Evolutionary conservation across 192 early-diverging fungal genomes (phyloP).

Genomic region (Coemansia sp.): DNA sequence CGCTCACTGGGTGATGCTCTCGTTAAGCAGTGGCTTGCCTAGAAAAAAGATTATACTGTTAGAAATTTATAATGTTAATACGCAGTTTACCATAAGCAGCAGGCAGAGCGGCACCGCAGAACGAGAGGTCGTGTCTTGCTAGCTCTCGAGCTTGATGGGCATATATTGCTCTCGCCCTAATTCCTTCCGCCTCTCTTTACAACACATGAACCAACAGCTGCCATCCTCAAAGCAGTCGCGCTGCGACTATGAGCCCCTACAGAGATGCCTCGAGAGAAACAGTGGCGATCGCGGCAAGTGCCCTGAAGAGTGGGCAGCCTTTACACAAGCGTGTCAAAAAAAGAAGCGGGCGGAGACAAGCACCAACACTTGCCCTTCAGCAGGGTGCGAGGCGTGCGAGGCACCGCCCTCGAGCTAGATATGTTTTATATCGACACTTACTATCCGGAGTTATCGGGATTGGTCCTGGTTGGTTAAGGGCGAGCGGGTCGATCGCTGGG

Average conservation of each 20-base stretch:
- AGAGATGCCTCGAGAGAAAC: conserved; percentile 60
- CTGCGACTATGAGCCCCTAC: conserved; percentile 63
- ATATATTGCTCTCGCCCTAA: background rate
- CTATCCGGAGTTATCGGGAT: too few relatives aligned
- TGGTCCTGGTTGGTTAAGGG: background rate
- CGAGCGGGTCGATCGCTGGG: background rate
- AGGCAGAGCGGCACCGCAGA: background rate
- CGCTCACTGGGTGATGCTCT: conserved; percentile 24
- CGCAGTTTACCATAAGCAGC: background rate
- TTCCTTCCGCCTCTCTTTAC: background rate
- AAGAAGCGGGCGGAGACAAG: conserved; percentile 42
- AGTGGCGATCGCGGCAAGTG: conserved; percentile 64
- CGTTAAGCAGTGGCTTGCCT: conserved; percentile 19
- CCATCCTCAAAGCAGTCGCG: conserved; percentile 8
- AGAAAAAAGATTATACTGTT: background rate
- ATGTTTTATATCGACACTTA: too few relatives aligned
- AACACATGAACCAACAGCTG: background rate
- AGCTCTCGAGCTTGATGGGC: background rate
- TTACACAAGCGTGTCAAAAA: conserved; percentile 58
- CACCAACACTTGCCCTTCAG: background rate
- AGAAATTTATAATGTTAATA: background rate
- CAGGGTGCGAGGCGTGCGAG: conserved; percentile 29
- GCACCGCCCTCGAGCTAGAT: background rate
- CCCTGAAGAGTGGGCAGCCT: conserved; percentile 64
- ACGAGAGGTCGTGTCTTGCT: background rate